These are phyloP conservation scores for Citrullus amarus DNA, from an alignment of 306 rosid genomes.

Conservation along the genomic window DNA sequence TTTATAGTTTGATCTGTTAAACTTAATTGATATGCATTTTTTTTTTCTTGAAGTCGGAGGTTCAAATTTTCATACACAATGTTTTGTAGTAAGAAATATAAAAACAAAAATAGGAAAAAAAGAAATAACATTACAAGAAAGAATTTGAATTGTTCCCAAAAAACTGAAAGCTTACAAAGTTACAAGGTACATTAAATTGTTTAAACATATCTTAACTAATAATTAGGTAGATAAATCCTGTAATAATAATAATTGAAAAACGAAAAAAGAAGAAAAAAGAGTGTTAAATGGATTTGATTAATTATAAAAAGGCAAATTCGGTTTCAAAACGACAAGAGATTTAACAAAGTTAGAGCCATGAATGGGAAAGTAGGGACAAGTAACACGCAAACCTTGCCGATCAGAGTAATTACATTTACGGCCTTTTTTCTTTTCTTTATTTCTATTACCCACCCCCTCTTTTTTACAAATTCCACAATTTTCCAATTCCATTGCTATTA, in stretches of 20 bases:
- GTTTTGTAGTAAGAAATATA: no score
- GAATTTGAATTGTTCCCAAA: neutral
- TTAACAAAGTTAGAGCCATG: constrained; percentile 33
- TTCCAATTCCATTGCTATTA: neutral
- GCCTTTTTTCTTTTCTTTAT: constrained; percentile 18
- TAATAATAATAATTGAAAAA: neutral
- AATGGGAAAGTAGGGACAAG: constrained; percentile 42
- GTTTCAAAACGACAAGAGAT: constrained; percentile 12
- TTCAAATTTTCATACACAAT: no score
- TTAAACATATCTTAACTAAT: neutral
- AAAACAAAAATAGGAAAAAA: no score
- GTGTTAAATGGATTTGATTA: neutral
- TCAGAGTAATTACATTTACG: constrained; percentile 12
- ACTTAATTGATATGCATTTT: no score
- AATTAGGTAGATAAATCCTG: neutral
- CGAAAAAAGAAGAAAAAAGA: neutral
- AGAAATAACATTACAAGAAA: no score
- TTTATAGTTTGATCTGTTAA: no score
- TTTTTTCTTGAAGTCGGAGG: no score
- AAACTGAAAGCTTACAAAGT: no score
- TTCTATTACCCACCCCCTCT: constrained; percentile 14
- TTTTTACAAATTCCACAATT: neutral
- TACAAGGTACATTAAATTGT: neutral
- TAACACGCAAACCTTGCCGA: constrained; percentile 64
- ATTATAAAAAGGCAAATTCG: neutral